Base-by-base conservation (phyloP, 306 rosid genomes). In the Hippophae gyantsensis region DNA sequence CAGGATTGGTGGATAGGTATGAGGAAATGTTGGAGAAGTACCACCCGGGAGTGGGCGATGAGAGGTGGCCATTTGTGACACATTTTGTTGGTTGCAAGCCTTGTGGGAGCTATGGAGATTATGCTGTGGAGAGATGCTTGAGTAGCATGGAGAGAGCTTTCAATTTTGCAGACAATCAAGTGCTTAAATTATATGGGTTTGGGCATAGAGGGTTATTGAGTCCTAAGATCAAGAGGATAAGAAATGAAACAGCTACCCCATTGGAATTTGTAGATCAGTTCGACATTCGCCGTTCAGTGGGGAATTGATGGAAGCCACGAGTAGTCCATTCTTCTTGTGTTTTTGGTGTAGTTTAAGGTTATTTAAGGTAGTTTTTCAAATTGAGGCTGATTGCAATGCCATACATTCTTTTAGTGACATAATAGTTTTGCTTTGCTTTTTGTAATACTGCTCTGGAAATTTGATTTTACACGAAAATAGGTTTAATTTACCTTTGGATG, bases 61-160 rank as follows among this genome's bases (percentile, higher is more conserved):
- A 93, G 67, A 83, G 99, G 71, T 93, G 99, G 99, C 99, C 99
- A 1, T 93, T 93, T 70, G 99, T 93, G 75, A 93, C 99, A 0
- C 99, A 93, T 72, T 93, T 93, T 13, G 99, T 93, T 44, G 99
- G 99, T 3, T 93, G 99, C 75, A 93, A 93, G 69, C 99, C 99
- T 5, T 93, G 99, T 81, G 99, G 99, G 48, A 93, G 99, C 73
- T 93, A 93, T 61, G 99, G 97, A 44, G 99, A 93, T 76, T 93
- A 93, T 71, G 89, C 99, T 0, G 99, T 93, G 27, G 93, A 88
- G 86, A 76, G 78, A 69, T 93, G 99, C 64, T 81, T 93, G 58
- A 70, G 90, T 54, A 88, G 99, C 77, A 88, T 93, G 96, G 99
- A 93, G 79, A 85, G 99, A 68, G 99, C 99, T 26, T 93, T 73